Percentiles rank a stretch among this genome's conserved stretches.
Evolutionary conservation across 176 grass and related monocot genomes (phyloP).

Genomic region (Sorghum bicolor): Sorghum_bicolor_NCBIv3 NC_012875.2:47968001-47968500

Average conservation of each 20-base stretch:
- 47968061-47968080: constrained; percentile 83
- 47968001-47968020: constrained; percentile 68
- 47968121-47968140: constrained; percentile 43
- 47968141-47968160: constrained; percentile 49
- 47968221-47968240: constrained; percentile 35
- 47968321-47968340: constrained; percentile 18
- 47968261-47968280: constrained; percentile 1
- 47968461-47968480: neutral
- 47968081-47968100: constrained; percentile 70
- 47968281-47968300: constrained; percentile 20
- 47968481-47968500: constrained; percentile 6
- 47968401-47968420: neutral
- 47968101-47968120: constrained; percentile 71
- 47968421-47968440: neutral
- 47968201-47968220: constrained; percentile 9
- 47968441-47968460: neutral
- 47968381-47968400: neutral
- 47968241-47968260: constrained; percentile 12
- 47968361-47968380: neutral
- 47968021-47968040: constrained; percentile 90
- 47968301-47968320: constrained; percentile 7
- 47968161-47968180: neutral
- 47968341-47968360: neutral
- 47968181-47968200: neutral
- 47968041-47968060: constrained; percentile 88